Conservation (phyloP, 2,329 filamentous ascomycete species). For the Volutella citrinella region DNA sequence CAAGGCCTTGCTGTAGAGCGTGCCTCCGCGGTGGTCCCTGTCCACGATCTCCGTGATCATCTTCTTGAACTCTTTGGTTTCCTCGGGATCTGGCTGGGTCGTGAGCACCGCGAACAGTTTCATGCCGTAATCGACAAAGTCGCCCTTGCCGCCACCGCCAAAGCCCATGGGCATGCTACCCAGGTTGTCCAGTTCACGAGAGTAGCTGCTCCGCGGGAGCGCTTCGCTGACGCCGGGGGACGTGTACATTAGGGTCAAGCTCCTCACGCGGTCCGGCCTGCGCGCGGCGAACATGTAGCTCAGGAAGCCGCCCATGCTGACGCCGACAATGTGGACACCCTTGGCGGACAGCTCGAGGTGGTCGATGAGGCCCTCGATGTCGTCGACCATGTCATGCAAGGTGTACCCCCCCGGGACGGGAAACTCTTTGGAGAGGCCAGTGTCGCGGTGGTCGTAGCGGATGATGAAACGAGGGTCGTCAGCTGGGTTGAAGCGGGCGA, state of each 20-base stretch:
- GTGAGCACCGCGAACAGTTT: constrained; percentile 7
- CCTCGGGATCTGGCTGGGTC: constrained; percentile 10
- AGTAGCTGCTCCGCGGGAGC: constrained; percentile 5
- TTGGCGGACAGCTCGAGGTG: constrained; percentile 20
- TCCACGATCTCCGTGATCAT: constrained; percentile 3
- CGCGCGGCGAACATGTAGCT: constrained; percentile 19
- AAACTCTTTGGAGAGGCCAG: constrained; percentile 23
- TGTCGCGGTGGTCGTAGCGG: constrained; percentile 23
- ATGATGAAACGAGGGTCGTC: constrained; percentile 15
- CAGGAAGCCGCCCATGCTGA: constrained; percentile 25
- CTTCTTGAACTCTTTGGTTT: constrained; percentile 3
- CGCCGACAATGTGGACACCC: constrained; percentile 22
- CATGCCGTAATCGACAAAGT: constrained; percentile 2
- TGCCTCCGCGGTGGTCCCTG: constrained; percentile 19
- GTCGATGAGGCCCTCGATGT: constrained; percentile 24
- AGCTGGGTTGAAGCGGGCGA: constrained; percentile 14
- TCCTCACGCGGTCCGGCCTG: constrained; percentile 14
- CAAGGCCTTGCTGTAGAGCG: constrained; percentile 22
- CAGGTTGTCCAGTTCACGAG: not conserved
- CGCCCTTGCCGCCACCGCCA: constrained; percentile 1
- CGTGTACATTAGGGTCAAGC: constrained; percentile 22
- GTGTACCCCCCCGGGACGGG: constrained; percentile 21
- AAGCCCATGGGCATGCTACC: constrained; percentile 3
- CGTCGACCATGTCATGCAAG: constrained; percentile 23
- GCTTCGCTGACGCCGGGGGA: constrained; percentile 18